phyloP scores from a whole-genome alignment of 768 basidiomycete species.

The Aureoboletus auriporus region DNA sequence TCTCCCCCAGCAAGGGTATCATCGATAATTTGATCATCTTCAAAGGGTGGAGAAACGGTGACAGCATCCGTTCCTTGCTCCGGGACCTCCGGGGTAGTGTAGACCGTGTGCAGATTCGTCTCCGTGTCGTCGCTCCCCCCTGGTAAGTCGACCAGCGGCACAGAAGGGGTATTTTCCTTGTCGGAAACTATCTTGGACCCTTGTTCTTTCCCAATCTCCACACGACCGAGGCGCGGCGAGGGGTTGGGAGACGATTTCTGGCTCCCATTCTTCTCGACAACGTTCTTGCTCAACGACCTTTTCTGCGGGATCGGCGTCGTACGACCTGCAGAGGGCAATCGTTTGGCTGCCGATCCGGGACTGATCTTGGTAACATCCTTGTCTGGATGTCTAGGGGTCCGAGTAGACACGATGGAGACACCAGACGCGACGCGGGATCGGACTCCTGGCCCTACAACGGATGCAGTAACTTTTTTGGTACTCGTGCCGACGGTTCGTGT shows the following conservation, averaged over 20 bases:
- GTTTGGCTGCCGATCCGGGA: slow-evolving; percentile 17
- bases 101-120: slow-evolving; percentile 19
- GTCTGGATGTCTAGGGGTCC: slow-evolving; percentile 23
- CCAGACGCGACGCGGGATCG: slow-evolving; percentile 26
- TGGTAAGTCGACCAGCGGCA: slow-evolving; percentile 29
- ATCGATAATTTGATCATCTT: slow-evolving; percentile 13
- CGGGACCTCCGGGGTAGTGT: slow-evolving; percentile 15
- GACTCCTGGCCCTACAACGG: slow-evolving; percentile 10
- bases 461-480: slow-evolving; percentile 8
- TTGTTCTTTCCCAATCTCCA: slow-evolving; percentile 29
- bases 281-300: slow-evolving; percentile 14
- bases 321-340: slow-evolving; percentile 20
- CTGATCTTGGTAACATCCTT: slow-evolving; percentile 20
- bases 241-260: slow-evolving; percentile 11
- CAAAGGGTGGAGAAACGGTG: slow-evolving; percentile 8
- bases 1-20: slow-evolving; percentile 20
- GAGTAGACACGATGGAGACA: slow-evolving; percentile 24
- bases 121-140: slow-evolving; percentile 37
- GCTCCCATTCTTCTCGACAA: slow-evolving; percentile 11
- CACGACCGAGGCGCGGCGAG: slow-evolving; percentile 15
- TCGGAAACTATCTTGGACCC: slow-evolving; percentile 31
- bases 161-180: slow-evolving; percentile 14
- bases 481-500: slow-evolving; percentile 29
- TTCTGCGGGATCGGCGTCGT: slow-evolving; percentile 20
- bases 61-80: slow-evolving; percentile 8